Conservation (phyloP, 352 stramenopile species). For the Albugo candida region DNA sequence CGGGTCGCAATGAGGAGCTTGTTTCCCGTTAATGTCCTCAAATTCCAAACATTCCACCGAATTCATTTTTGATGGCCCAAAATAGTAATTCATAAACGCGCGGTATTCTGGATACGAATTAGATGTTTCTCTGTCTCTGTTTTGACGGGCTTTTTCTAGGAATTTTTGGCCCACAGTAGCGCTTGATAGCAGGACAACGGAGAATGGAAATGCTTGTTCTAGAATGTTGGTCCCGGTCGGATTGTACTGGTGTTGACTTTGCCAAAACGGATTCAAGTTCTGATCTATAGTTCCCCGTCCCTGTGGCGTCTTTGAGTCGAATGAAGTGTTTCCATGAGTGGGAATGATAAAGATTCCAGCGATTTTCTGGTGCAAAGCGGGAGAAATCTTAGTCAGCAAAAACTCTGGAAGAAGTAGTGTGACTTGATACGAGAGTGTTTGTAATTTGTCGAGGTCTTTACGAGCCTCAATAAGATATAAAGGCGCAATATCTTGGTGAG, state of each 20-base stretch:
- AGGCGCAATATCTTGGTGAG: conserved; percentile 27
- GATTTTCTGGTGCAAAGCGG: conserved; percentile 18
- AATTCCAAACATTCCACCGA: conserved; percentile 55
- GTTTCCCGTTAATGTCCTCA: conserved; percentile 46
- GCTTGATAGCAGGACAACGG: conserved; percentile 43
- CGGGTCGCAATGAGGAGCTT: conserved; percentile 45
- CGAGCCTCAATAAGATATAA: conserved; percentile 25
- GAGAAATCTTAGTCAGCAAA: conserved; percentile 13
- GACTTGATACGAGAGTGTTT: conserved; percentile 14
- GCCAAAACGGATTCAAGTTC: conserved; percentile 42
- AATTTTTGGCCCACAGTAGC: conserved; percentile 18
- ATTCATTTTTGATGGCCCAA: conserved; percentile 49
- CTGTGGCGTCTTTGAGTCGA: conserved; percentile 32
- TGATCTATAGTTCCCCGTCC: conserved; percentile 33
- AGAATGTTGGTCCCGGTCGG: conserved; percentile 25
- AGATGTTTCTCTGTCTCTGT: conserved; percentile 18
- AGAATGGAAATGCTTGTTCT: conserved; percentile 22
- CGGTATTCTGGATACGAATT: conserved; percentile 26
- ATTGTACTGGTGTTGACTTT: conserved; percentile 46
- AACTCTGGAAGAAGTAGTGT: conserved; percentile 44
- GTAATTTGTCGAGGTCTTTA: conserved; percentile 3
- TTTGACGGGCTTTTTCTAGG: conserved; percentile 30
- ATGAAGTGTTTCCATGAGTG: conserved; percentile 18
- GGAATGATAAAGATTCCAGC: conserved; percentile 40
- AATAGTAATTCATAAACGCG: conserved; percentile 73